Conservation (phyloP, 2,329 filamentous ascomycete species). For the Alternaria sp. region DNA sequence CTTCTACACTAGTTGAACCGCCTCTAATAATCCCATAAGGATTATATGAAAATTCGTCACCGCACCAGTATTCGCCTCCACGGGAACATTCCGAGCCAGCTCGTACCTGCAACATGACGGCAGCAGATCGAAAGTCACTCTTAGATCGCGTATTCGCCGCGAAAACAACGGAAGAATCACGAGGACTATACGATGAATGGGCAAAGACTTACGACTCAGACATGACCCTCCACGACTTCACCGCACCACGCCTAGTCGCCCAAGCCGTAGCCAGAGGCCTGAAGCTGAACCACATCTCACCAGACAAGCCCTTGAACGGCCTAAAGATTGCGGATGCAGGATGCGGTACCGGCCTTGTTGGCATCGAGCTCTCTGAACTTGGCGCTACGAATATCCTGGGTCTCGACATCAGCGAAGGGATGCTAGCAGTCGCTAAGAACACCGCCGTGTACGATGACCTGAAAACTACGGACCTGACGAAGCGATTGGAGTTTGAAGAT, state of each 20-base stretch:
- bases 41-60: background rate
- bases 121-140: constrained; percentile 14
- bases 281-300: constrained; percentile 25
- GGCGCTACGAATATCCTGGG: constrained; percentile 61
- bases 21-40: background rate
- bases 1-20: background rate
- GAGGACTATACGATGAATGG: constrained; percentile 57
- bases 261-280: constrained; percentile 25
- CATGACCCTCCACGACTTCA: constrained; percentile 53
- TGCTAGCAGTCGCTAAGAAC: constrained; percentile 62
- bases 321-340: constrained; percentile 61
- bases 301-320: constrained; percentile 21
- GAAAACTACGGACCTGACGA: constrained; percentile 57
- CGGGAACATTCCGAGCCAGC: background rate
- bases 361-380: constrained; percentile 55
- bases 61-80: background rate
- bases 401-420: constrained; percentile 61
- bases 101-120: constrained; percentile 2
- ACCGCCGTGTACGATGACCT: constrained; percentile 59
- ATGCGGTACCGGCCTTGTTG: constrained; percentile 65
- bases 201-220: constrained; percentile 56
- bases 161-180: constrained; percentile 48
- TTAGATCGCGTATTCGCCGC: constrained; percentile 52
- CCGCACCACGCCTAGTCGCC: constrained; percentile 52
- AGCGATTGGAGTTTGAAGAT: constrained; percentile 52